Conservation (phyloP, 805 yeast genomes). For the Metschnikowia amazonensis region DNA sequence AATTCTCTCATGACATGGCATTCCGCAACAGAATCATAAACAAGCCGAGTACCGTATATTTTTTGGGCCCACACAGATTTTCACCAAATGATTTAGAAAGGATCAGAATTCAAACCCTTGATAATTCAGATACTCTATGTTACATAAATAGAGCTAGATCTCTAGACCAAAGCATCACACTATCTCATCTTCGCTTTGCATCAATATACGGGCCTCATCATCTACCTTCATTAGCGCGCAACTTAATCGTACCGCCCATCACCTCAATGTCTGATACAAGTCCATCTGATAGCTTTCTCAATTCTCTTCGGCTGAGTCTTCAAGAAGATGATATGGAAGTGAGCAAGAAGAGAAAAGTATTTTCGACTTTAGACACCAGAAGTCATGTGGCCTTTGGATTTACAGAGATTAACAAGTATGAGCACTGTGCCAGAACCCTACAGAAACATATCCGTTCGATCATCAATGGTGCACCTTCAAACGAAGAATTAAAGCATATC, state of each 20-base stretch:
- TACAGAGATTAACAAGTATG: constrained; percentile 38
- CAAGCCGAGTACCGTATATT: background rate
- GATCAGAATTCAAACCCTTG: background rate
- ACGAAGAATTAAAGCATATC: constrained; percentile 36
- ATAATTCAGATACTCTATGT: background rate
- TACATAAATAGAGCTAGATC: background rate
- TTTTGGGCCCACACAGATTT: background rate
- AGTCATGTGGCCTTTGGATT: constrained; percentile 22
- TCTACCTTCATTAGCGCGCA: background rate
- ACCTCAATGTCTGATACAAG: background rate
- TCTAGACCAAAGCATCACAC: no score
- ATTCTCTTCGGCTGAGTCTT: background rate
- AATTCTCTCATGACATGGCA: background rate
- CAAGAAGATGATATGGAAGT: background rate
- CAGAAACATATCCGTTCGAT: constrained; percentile 40
- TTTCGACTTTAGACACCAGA: background rate
- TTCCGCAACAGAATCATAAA: background rate
- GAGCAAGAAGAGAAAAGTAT: background rate
- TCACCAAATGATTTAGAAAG: background rate
- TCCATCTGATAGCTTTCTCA: background rate
- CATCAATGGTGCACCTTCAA: constrained; percentile 54
- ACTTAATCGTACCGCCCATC: background rate
- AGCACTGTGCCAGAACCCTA: constrained; percentile 35
- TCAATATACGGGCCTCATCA: background rate
- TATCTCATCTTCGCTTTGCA: background rate